A percentile compares a stretch with the other conserved stretches of the same genome.
Evolutionary conservation across 257 asterid species (phyloP).

Genomic region (Penstemon davidsonii): DNA sequence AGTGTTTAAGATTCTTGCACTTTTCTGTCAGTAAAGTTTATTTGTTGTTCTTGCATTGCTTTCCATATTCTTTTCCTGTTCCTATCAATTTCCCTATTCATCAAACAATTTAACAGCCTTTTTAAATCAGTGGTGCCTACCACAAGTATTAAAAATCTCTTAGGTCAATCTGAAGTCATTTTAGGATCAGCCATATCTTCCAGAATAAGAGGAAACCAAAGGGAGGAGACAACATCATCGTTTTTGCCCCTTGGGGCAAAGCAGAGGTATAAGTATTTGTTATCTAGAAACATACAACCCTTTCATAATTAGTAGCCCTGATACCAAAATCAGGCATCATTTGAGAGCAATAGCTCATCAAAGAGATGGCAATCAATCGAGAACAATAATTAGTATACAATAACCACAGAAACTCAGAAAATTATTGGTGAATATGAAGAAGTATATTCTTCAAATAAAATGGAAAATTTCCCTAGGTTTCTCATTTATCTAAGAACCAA

Average conservation of each 20-base stretch:
- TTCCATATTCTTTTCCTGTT: too few species aligned
- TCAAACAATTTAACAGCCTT: too few species aligned
- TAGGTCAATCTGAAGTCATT: not conserved
- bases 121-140: not conserved
- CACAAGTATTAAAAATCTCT: not conserved
- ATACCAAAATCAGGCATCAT: slow-evolving; percentile 8
- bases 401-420: slow-evolving; percentile 7
- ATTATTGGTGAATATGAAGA: not conserved
- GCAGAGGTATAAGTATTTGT: not conserved
- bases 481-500: slow-evolving; percentile 4
- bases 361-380: not conserved
- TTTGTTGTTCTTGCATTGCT: too few species aligned
- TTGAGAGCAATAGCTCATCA: slow-evolving; percentile 1
- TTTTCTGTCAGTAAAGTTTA: too few species aligned
- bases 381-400: not conserved
- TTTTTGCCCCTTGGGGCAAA: too few species aligned
- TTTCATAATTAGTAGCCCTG: slow-evolving; percentile 6
- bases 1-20: too few species aligned
- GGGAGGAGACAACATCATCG: not conserved
- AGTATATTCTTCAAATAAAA: not conserved
- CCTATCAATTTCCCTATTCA: too few species aligned
- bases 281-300: slow-evolving; percentile 18
- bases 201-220: slow-evolving; percentile 3
- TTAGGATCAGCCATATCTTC: not conserved
- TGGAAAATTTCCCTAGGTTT: not conserved